Conservation (phyloP, 495 filamentous ascomycete species). For the Durotheca rogersii region DNA sequence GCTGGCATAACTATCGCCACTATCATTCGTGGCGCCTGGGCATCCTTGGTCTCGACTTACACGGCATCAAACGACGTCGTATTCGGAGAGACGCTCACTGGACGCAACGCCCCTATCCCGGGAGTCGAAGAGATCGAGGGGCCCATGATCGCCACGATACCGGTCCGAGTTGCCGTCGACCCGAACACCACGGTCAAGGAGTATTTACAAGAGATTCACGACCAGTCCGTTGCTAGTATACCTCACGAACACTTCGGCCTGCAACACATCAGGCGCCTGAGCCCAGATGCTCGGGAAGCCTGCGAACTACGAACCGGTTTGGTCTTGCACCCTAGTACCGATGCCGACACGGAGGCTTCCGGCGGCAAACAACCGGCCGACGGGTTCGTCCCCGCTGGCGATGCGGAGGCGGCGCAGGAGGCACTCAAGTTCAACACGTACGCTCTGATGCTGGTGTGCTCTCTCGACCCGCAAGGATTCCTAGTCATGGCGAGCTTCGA, state of each 20-base stretch:
- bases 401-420: conserved; percentile 58
- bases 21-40: conserved; percentile 63
- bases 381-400: conserved; percentile 51
- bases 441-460: conserved; percentile 63
- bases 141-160: conserved; percentile 66
- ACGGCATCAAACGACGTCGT: conserved; percentile 54
- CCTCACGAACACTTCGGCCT: conserved; percentile 68
- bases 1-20: conserved; percentile 57
- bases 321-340: conserved; percentile 48
- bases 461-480: conserved; percentile 56
- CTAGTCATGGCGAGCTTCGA: conserved; percentile 65
- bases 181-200: conserved; percentile 30
- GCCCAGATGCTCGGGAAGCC: conserved; percentile 60
- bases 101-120: conserved; percentile 52
- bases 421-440: conserved; percentile 69
- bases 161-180: conserved; percentile 53
- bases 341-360: conserved; percentile 27
- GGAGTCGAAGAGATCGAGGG: conserved; percentile 56
- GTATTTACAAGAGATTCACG: conserved; percentile 55
- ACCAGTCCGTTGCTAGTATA: conserved; percentile 52
- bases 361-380: conserved; percentile 45
- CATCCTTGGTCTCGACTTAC: conserved; percentile 56
- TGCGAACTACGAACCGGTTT: conserved; percentile 57
- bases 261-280: conserved; percentile 65
- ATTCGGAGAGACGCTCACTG: conserved; percentile 58